Base-by-base conservation (phyloP, 129 eudicot genomes). In the Flaveria ramosissima region DNA sequence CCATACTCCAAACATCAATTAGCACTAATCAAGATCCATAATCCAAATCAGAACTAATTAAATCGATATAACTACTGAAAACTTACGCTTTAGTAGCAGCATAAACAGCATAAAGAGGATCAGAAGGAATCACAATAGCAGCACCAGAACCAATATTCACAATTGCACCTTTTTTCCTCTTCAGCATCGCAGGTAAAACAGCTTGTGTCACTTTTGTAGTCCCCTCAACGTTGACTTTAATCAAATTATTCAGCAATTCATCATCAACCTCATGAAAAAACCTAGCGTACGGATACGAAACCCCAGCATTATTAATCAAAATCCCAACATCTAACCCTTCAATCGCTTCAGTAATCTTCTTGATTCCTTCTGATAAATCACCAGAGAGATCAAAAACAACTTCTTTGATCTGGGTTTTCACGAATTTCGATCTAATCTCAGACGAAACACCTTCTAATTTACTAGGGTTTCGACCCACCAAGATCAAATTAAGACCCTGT, bases 81-180 rank as follows among this genome's bases (percentile, higher is more conserved):
- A 73, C 91, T 80, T 81, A 94, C 98, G 96, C 98, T 91, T 94
- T 94, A 6, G 93, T 80, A 66, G 98, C 98, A 9, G 96, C 98
- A 86, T 94, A 94, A 65, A 94, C 93, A 57, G 98, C 85, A 75
- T 94, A 94, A 46, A 94, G 93, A 69, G 98, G 98, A 83, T 94
- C 97, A 72, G 92, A 83, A 42, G 98, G 97, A 41, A 94, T 83
- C 6, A 91, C 90, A 70, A 85, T 89, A 56, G 97, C 97, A 47
- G 90, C 96, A 82, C 97, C 98, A 71, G 98, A 94, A 1, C 98
- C 97, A 75, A 94, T 89, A 76, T 94, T 94, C 23, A 94, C 98
- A 77, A 94, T 94, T 20, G 98, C 98, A 39, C 98, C 98, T 27
- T 73, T 94, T 80, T 88, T 94, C 70, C 96, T 89, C 89, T 87